phyloP scores from a whole-genome alignment of 139 green algal genomes.

The Spirogloea muscicola region DNA sequence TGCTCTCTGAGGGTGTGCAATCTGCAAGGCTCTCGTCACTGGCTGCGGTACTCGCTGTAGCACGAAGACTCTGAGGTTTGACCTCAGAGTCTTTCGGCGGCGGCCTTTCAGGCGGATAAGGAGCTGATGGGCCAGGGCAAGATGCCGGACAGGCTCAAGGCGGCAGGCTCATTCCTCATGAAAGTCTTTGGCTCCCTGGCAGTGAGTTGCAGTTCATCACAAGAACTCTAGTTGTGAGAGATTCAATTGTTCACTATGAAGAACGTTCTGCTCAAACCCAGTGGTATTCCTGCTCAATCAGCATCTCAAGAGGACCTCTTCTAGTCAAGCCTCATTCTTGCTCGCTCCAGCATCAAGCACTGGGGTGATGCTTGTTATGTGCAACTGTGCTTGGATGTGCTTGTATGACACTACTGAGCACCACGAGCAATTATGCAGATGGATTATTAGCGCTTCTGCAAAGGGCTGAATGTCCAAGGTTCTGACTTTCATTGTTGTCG shows the following conservation, averaged over 20 bases:
- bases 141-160: constrained; percentile 54
- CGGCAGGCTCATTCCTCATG: constrained; percentile 60
- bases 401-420: background rate
- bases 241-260: background rate
- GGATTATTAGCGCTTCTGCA: background rate
- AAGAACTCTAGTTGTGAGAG: background rate
- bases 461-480: background rate
- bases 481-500: background rate
- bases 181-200: constrained; percentile 57
- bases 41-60: too few species aligned
- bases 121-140: constrained; percentile 30
- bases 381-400: background rate
- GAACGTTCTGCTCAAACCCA: background rate
- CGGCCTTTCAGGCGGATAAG: constrained; percentile 48
- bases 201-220: constrained; percentile 11
- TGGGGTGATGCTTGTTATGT: background rate
- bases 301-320: background rate
- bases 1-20: too few species aligned
- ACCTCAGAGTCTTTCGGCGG: background rate
- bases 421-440: background rate
- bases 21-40: too few species aligned
- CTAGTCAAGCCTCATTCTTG: background rate
- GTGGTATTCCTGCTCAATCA: background rate
- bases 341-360: background rate
- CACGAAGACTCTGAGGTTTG: background rate